Base-by-base conservation (phyloP, 345 rosid genomes). In the Chamaenerion angustifolium region DNA sequence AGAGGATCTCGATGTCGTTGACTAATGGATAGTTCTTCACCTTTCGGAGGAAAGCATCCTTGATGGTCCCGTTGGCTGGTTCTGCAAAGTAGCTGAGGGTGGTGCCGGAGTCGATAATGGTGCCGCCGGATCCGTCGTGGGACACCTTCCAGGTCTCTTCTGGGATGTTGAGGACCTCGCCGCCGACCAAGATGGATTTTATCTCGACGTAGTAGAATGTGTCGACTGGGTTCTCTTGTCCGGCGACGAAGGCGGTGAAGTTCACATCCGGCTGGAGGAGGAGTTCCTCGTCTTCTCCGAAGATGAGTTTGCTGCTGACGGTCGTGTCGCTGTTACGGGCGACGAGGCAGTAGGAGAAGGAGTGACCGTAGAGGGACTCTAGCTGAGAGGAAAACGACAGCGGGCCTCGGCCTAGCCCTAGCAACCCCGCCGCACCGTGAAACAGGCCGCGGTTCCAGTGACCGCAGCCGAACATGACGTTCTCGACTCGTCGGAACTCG, bases 371-470 rank as follows among this genome's bases (percentile, higher is more conserved):
- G 3, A 78, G 67, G 46, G 98, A 86, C 63, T 77, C 88, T 51
- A 92, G 86, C 83, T 92, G 98, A 21, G 94, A 80, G 0, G 94
- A 65, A 51, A 90, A 86, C 0, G 98, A 90, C 25, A 90, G 89
- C 1, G 98, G 86, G 0, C 98, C 96, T 76, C 94, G 75, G 40
- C 98, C 98, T 16, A 90, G 76, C 0, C 98, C 96, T 46, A 90
- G 66, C 54, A 90, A 37, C 17, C 98, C 96, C 3, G 94, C 79
- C 14, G 98, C 95, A 16, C 98, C 95, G 16, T 86, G 95, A 71
- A 90, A 90, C 10, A 90, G 71, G 45, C 98, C 98, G 62, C 98
- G 56, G 60, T 90, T 90, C 98, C 95, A 90, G 64, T 86, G 95
- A n/a, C 98, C 98, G 59, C 96, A 87, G 15, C 98, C 98, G 25